Conservation (phyloP, 140 eudicot species). For the Flaveria floridana region DNA sequence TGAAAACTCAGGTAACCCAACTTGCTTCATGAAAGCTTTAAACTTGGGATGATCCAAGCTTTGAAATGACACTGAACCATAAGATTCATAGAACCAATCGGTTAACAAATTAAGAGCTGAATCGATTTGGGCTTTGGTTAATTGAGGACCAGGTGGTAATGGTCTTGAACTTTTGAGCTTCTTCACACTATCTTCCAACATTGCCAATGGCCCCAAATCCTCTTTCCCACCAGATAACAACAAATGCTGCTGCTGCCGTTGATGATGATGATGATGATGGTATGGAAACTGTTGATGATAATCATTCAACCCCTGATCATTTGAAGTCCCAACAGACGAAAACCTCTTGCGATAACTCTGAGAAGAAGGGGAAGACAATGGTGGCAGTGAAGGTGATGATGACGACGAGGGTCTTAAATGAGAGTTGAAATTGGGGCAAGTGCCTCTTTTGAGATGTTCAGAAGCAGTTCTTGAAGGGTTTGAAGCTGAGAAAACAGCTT, state of each 20-base stretch:
- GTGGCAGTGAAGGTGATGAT: constrained; percentile 44
- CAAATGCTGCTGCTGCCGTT: constrained; percentile 36
- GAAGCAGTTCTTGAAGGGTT: constrained; percentile 89
- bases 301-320: constrained; percentile 22
- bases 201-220: constrained; percentile 70
- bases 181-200: constrained; percentile 84
- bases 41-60: constrained; percentile 83
- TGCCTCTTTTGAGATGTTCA: constrained; percentile 82
- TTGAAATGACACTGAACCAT: constrained; percentile 62
- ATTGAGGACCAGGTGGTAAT: constrained; percentile 50
- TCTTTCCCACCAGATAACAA: constrained; percentile 71
- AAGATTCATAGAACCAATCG: constrained; percentile 83
- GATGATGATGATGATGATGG: constrained; percentile 12
- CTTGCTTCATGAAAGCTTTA: constrained; percentile 65
- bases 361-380: constrained; percentile 52
- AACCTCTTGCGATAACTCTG: constrained; percentile 23
- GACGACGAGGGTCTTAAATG: constrained; percentile 51
- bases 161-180: constrained; percentile 66
- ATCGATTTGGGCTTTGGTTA: constrained; percentile 56
- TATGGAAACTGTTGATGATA: constrained; percentile 9
- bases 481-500: constrained; percentile 75
- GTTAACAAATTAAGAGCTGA: constrained; percentile 51
- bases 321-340: constrained; percentile 26
- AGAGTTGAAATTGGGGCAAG: constrained; percentile 72
- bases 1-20: constrained; percentile 59